Percentiles rank a stretch among this genome's conserved stretches.
Evolutionary conservation across 495 filamentous ascomycete genomes (phyloP).

Genomic region (Penicillium chermesinum): DNA sequence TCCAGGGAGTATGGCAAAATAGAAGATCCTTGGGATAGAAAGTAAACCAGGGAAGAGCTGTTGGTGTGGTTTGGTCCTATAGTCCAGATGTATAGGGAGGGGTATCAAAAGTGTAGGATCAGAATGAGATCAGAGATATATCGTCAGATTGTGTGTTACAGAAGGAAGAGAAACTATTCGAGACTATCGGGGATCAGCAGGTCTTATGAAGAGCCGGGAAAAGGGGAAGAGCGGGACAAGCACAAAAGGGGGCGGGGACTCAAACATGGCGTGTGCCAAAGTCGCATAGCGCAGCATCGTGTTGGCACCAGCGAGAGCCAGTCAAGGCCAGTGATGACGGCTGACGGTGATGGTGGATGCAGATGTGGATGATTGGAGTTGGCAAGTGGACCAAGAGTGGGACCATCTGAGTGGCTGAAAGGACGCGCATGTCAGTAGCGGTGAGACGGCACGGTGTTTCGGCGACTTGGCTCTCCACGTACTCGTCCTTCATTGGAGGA

Average conservation of each 20-base stretch:
- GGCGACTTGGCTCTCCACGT: slow-evolving; percentile 14
- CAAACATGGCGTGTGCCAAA: slow-evolving; percentile 32
- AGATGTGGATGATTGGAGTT: slow-evolving; percentile 5
- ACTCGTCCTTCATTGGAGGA: slow-evolving; percentile 17
- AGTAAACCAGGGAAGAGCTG: slow-evolving; percentile 24
- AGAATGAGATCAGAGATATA: slow-evolving; percentile 1
- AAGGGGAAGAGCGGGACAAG: slow-evolving; percentile 5
- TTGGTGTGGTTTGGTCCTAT: slow-evolving; percentile 15
- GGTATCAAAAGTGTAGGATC: slow-evolving; percentile 6
- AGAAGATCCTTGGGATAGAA: slow-evolving; percentile 22
- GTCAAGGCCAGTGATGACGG: slow-evolving; percentile 15
- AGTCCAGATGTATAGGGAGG: slow-evolving; percentile 26
- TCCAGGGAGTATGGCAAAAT: slow-evolving; percentile 28
- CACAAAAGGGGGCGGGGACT: slow-evolving; percentile 13
- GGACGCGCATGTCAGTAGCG: slow-evolving; percentile 19
- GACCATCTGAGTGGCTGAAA: slow-evolving; percentile 14
- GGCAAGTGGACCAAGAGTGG: slow-evolving; percentile 14
- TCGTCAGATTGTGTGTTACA: slow-evolving; percentile 14
- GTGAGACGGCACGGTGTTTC: slow-evolving; percentile 27
- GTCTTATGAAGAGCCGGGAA: slow-evolving; percentile 19
- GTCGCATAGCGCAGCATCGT: slow-evolving; percentile 28
- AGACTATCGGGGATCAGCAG: slow-evolving; percentile 21
- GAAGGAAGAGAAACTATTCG: slow-evolving; percentile 16
- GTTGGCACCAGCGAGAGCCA: slow-evolving; percentile 24
- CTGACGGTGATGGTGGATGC: slow-evolving; percentile 30